Base-by-base conservation (phyloP, 2,329 filamentous ascomycete genomes). In the Trichoderma lentiforme region DNA sequence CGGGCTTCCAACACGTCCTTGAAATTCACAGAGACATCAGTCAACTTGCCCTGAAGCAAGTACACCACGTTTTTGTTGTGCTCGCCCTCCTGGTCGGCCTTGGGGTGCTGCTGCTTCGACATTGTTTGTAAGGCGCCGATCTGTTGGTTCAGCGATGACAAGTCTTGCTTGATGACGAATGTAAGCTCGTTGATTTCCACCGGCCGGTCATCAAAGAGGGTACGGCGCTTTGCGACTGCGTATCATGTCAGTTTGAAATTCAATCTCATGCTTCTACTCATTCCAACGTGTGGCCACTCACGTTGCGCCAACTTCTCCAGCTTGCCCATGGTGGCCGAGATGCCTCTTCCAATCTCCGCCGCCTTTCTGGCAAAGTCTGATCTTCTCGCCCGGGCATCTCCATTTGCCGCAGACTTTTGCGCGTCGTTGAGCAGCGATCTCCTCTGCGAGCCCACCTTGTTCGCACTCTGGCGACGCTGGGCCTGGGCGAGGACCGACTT, bases 41-140 rank as follows among this genome's bases (percentile, higher is more conserved):
- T 95, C 53, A 98, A 86, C 79, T 96, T 96, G 74, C 94, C 93
- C 82, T 98, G 94, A 21, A 98, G 85, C 79, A 98, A 87, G 74
- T 97, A 91, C 3, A 98, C 93, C 36, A 98, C 96, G 79, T 98
- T 98, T 83, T 97, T 97, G 85, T 97, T 97, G 84, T 99, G 97
- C 80, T 98, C 95, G 76, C 94, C 94, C 82, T 97, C 94, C 79
- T 98, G 95, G 76, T 89, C 89, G 74, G 84, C 86, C 76, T 86
- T 88, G 57, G 93, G 92, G 77, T 95, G 92, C 81, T 95, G 91
- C 72, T 93, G 88, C 69, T 91, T 89, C 15, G 94, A 92, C 60
- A 98, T 86, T 7, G 87, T 84, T 79, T 97, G 93, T n/a, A 99
- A 86, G 11, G 87, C 86, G 60, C 92, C 92, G 77, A 98, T 98